phyloP scores from a whole-genome alignment of 306 rosid genomes.

The Sicyos baderoa region DNA sequence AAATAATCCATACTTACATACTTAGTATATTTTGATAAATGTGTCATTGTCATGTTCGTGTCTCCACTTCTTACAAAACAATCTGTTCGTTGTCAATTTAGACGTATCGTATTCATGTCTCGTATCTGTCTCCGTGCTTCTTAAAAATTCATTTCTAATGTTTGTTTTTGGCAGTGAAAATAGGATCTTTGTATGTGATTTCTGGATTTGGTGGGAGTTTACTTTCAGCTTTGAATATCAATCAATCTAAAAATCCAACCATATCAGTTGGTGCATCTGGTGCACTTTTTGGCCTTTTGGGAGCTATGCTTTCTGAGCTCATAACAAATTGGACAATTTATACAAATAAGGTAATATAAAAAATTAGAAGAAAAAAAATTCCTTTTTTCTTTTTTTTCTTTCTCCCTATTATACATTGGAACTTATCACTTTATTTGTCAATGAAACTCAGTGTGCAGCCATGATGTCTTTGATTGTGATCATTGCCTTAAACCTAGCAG shows the following conservation, averaged over 20 bases:
- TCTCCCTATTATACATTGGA: background rate
- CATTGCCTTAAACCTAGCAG: slow-evolving; percentile 56
- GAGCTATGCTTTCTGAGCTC: slow-evolving; percentile 95
- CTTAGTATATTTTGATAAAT: too few species aligned
- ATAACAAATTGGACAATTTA: slow-evolving; percentile 82
- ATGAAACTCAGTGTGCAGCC: slow-evolving; percentile 54
- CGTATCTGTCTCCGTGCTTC: too few species aligned
- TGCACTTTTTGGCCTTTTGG: slow-evolving; percentile 83
- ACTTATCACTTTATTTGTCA: slow-evolving; percentile 1
- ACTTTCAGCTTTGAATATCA: slow-evolving; percentile 36
- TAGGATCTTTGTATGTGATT: slow-evolving; percentile 52
- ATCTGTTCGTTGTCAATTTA: too few species aligned
- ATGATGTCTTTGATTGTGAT: slow-evolving; percentile 40
- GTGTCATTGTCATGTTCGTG: too few species aligned
- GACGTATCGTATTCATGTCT: too few species aligned
- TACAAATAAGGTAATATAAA: slow-evolving; percentile 47
- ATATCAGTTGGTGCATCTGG: slow-evolving; percentile 92
- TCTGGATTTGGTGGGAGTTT: slow-evolving; percentile 82
- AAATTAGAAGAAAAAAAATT: background rate
- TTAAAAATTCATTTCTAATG: too few species aligned
- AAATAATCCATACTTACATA: too few species aligned
- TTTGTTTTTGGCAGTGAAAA: slow-evolving; percentile 47
- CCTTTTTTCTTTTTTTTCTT: background rate
- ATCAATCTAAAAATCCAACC: background rate
- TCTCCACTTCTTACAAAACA: too few species aligned